phyloP scores from a whole-genome alignment of 169 alveolate genomes.

The Cryptosporidium ubiquitum region DNA sequence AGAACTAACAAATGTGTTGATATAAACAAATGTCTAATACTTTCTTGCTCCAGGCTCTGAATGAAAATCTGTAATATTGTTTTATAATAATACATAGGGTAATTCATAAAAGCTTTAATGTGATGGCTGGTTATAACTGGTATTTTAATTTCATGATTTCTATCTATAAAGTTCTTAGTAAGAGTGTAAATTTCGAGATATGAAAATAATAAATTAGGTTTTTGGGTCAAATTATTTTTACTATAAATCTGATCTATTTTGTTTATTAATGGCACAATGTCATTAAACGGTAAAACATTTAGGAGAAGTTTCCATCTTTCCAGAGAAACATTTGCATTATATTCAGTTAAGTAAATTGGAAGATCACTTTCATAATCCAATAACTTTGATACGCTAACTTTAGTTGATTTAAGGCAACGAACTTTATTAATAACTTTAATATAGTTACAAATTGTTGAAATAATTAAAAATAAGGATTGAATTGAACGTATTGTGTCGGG shows the following conservation, averaged over 20 bases:
- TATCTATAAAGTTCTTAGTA: neutral
- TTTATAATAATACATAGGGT: neutral
- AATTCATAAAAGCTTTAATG: neutral
- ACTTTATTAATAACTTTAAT: neutral
- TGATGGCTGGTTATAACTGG: neutral
- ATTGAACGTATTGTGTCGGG: neutral
- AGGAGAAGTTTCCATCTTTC: conserved; percentile 27
- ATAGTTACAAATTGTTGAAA: neutral
- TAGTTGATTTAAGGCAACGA: neutral
- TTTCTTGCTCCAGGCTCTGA: neutral
- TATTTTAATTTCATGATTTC: neutral
- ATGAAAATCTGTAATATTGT: neutral
- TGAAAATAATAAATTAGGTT: neutral
- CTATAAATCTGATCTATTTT: neutral
- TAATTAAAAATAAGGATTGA: neutral
- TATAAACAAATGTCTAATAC: neutral
- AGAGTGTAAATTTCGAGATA: neutral
- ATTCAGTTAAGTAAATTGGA: conserved; percentile 17
- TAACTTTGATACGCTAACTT: neutral
- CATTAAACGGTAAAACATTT: neutral
- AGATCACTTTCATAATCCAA: neutral
- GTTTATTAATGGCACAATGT: conserved; percentile 2
- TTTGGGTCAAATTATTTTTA: neutral
- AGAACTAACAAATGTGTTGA: neutral
- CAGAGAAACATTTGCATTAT: neutral